These are phyloP conservation scores for Aspergillus caelatus DNA, from an alignment of 2,329 filamentous ascomycete species.

Conservation along the genomic window DNA sequence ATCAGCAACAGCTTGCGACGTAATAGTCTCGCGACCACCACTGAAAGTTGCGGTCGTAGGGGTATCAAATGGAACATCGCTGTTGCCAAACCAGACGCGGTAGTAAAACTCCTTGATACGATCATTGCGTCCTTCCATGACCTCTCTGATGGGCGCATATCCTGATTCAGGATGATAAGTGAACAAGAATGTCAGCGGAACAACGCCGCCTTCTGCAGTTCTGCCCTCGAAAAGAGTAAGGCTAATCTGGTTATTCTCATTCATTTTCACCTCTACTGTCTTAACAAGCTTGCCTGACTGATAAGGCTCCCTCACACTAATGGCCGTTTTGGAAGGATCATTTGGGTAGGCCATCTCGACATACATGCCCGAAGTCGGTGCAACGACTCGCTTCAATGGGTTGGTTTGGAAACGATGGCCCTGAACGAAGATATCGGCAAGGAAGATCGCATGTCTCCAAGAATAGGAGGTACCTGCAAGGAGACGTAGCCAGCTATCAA, in stretches of 20 bases:
- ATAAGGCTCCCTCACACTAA: conserved; percentile 84
- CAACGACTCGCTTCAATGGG: conserved; percentile 88
- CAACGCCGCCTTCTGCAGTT: conserved; percentile 78
- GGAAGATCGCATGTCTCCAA: conserved; percentile 94
- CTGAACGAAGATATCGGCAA: conserved; percentile 90
- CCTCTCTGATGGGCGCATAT: conserved; percentile 95
- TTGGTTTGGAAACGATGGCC: conserved; percentile 97
- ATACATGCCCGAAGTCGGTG: conserved; percentile 80
- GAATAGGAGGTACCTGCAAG: conserved; percentile 83
- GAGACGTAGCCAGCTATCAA: conserved; percentile 84
- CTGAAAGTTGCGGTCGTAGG: conserved; percentile 86
- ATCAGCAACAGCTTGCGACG: conserved; percentile 91
- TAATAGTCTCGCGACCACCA: conserved; percentile 84
- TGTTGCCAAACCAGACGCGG: conserved; percentile 92
- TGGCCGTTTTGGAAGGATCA: conserved; percentile 78
- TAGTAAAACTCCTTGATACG: conserved; percentile 99
- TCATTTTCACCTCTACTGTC: conserved; percentile 81
- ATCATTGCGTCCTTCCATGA: conserved; percentile 95
- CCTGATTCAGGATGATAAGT: conserved; percentile 93
- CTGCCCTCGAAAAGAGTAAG: conserved; percentile 93
- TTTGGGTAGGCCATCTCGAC: conserved; percentile 86
- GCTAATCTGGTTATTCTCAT: conserved; percentile 75
- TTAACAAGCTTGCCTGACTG: conserved; percentile 84
- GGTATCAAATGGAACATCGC: conserved; percentile 79
- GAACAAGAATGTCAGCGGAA: conserved; percentile 84